Conservation (phyloP, 805 yeast species). For the Monosporozyma servazzii region DNA sequence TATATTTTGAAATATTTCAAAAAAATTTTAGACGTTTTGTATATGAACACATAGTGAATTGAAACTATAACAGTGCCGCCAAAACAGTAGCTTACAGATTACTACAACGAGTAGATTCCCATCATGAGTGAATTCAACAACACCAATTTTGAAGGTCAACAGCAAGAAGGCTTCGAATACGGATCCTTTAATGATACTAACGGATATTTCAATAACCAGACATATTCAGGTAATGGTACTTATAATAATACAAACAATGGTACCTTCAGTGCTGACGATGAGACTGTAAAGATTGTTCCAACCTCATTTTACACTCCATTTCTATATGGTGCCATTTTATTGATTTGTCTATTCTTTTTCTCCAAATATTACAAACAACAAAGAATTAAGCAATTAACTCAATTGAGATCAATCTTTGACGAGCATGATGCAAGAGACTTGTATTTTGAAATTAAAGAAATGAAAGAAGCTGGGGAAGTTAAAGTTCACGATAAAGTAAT, state of each 20-base stretch:
- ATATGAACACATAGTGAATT: background rate
- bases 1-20: background rate
- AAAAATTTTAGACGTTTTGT: background rate
- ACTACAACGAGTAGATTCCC: background rate
- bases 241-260: constrained; percentile 4
- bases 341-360: constrained; percentile 59
- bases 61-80: background rate
- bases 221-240: constrained; percentile 4
- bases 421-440: constrained; percentile 58
- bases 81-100: background rate
- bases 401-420: constrained; percentile 64
- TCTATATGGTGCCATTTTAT: constrained; percentile 59
- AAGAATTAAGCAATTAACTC: constrained; percentile 39
- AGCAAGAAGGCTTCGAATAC: background rate
- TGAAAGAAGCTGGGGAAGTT: constrained; percentile 16
- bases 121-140: constrained; percentile 1
- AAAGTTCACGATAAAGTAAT: constrained; percentile 71
- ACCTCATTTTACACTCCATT: constrained; percentile 65
- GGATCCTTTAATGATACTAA: background rate
- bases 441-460: constrained; percentile 48
- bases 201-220: constrained; percentile 2
- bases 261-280: constrained; percentile 14
- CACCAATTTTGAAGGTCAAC: constrained; percentile 1
- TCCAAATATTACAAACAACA: constrained; percentile 60
- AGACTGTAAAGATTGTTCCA: constrained; percentile 27